Conservation (phyloP, 179 eudicot genomes). For the Amaranthus tricolor region DNA sequence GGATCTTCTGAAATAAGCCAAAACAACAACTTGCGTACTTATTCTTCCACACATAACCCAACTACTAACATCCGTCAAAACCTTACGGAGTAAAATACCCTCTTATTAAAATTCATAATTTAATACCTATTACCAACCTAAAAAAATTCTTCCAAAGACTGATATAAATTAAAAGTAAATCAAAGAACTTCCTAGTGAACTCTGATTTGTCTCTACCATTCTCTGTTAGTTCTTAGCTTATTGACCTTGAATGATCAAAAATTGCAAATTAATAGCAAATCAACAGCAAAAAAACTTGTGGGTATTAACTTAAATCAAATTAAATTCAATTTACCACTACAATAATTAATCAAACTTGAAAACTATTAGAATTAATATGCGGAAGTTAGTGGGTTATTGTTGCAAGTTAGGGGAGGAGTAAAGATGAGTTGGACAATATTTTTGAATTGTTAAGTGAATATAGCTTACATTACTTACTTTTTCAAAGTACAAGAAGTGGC, state of each 20-base stretch:
- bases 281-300: neutral
- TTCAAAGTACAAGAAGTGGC: too few relatives aligned
- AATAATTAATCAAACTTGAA: neutral
- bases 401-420: too few relatives aligned
- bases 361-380: too few relatives aligned
- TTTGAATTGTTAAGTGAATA: too few relatives aligned
- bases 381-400: too few relatives aligned
- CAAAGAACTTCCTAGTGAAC: neutral
- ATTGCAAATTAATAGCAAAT: neutral
- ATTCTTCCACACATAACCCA: neutral
- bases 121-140: neutral
- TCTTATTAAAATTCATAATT: neutral
- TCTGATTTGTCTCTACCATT: neutral
- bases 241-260: neutral
- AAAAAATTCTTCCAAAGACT: neutral
- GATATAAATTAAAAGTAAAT: constrained; percentile 4
- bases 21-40: neutral
- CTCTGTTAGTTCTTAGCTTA: neutral
- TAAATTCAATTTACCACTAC: neutral
- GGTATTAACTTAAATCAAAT: neutral
- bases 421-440: too few relatives aligned
- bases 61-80: neutral
- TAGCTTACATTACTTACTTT: too few relatives aligned
- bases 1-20: neutral
- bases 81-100: too few relatives aligned